Evolutionary conservation across 257 asterid genomes (phyloP).

Genomic region (Voacanga thouarsii): DNA sequence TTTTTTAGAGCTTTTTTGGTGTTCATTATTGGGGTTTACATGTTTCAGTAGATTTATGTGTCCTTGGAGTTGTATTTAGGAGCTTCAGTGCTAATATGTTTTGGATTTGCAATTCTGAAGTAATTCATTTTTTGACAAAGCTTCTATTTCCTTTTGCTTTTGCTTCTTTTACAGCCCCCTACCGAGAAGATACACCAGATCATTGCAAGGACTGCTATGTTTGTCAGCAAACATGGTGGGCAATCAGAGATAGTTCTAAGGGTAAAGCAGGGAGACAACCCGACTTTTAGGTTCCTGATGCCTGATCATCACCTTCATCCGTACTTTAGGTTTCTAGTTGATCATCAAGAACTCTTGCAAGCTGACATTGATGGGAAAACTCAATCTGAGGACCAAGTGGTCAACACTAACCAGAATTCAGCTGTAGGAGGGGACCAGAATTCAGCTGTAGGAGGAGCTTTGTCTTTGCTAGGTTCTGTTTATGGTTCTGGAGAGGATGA

Average conservation of each 20-base stretch:
- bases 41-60: neutral
- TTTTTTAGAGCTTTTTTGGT: slow-evolving; percentile 19
- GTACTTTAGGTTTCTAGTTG: slow-evolving; percentile 83
- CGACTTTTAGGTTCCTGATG: slow-evolving; percentile 92
- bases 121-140: slow-evolving; percentile 25
- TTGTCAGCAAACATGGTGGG: slow-evolving; percentile 88
- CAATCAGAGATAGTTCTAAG: slow-evolving; percentile 90
- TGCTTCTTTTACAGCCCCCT: slow-evolving; percentile 63
- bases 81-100: slow-evolving; percentile 15
- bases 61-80: slow-evolving; percentile 13
- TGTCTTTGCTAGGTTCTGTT: slow-evolving; percentile 85
- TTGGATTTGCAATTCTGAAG: slow-evolving; percentile 12
- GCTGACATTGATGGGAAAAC: slow-evolving; percentile 43
- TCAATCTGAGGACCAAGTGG: slow-evolving; percentile 35
- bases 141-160: slow-evolving; percentile 13
- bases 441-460: slow-evolving; percentile 57
- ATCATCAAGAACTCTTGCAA: slow-evolving; percentile 64
- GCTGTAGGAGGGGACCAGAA: slow-evolving; percentile 53
- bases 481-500: slow-evolving; percentile 94
- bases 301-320: slow-evolving; percentile 85
- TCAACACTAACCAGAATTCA: slow-evolving; percentile 24
- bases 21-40: neutral
- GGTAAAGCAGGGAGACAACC: slow-evolving; percentile 94
- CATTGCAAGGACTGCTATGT: slow-evolving; percentile 84
- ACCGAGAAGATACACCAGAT: slow-evolving; percentile 88